Conservation (phyloP, 2,329 filamentous ascomycete species). For the Ceratocystis eucalypticola region DNA sequence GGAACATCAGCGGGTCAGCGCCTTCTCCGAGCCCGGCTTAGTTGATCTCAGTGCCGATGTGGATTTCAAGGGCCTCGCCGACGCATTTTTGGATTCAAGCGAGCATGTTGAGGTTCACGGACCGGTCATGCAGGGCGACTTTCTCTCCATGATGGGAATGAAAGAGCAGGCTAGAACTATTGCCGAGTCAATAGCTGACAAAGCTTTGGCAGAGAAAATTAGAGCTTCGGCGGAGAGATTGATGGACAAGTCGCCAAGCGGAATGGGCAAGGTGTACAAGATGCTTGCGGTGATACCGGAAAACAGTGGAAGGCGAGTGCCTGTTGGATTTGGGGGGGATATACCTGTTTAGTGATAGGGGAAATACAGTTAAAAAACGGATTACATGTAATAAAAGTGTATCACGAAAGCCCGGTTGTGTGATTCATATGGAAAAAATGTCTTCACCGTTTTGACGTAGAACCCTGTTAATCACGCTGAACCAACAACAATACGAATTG, state of each 20-base stretch:
- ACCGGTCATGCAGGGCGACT: constrained; percentile 71
- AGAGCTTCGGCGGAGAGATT: constrained; percentile 67
- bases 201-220: constrained; percentile 38
- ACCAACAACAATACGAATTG: too few relatives aligned
- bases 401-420: too few relatives aligned
- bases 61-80: constrained; percentile 77
- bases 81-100: constrained; percentile 62
- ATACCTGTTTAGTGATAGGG: constrained; percentile 23
- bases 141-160: constrained; percentile 71
- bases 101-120: constrained; percentile 82
- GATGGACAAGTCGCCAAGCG: constrained; percentile 66
- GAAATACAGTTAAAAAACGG: too few relatives aligned
- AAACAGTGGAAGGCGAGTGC: constrained; percentile 56
- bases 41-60: constrained; percentile 89
- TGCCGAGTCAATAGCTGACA: constrained; percentile 39
- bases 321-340: constrained; percentile 84
- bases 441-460: too few relatives aligned
- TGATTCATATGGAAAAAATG: too few relatives aligned
- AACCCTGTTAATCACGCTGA: too few relatives aligned
- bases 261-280: constrained; percentile 94
- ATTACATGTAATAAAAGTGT: too few relatives aligned
- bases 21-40: constrained; percentile 64
- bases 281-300: constrained; percentile 81
- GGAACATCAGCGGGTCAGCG: constrained; percentile 60
- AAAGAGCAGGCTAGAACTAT: constrained; percentile 50